Conservation (phyloP, 805 yeast species). For the Tetrapisispora pingtungensis region DNA sequence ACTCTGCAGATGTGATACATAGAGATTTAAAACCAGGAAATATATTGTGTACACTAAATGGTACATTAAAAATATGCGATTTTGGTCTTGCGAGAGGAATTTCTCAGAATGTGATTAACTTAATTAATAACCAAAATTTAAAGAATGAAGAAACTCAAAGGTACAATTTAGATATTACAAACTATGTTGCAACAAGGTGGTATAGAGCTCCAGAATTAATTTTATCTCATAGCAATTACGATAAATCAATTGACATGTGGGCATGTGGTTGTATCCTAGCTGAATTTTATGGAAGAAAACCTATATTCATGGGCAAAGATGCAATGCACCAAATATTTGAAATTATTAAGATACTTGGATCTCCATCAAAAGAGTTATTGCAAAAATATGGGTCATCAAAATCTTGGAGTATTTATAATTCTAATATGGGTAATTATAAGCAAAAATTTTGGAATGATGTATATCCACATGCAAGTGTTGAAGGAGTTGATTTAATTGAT, state of each 20-base stretch:
- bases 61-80: constrained; percentile 78
- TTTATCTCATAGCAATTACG: constrained; percentile 47
- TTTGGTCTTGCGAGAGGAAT: constrained; percentile 88
- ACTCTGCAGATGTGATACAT: constrained; percentile 86
- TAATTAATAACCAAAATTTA: background rate
- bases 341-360: constrained; percentile 60
- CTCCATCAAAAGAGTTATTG: constrained; percentile 46
- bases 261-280: constrained; percentile 86
- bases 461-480: constrained; percentile 51
- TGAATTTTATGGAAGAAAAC: constrained; percentile 72
- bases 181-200: constrained; percentile 92
- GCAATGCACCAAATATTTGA: constrained; percentile 61
- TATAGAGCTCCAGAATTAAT: constrained; percentile 90
- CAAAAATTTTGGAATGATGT: constrained; percentile 40
- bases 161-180: constrained; percentile 42
- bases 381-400: constrained; percentile 35
- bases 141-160: background rate
- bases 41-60: constrained; percentile 64
- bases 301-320: constrained; percentile 69
- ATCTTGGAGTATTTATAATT: constrained; percentile 39
- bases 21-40: constrained; percentile 91
- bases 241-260: constrained; percentile 81
- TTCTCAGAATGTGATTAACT: constrained; percentile 16
- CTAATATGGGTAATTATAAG: constrained; percentile 27
- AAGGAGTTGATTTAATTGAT: constrained; percentile 44